phyloP scores from a whole-genome alignment of 257 asterid genomes.

The Solanum pinnatisectum region DNA sequence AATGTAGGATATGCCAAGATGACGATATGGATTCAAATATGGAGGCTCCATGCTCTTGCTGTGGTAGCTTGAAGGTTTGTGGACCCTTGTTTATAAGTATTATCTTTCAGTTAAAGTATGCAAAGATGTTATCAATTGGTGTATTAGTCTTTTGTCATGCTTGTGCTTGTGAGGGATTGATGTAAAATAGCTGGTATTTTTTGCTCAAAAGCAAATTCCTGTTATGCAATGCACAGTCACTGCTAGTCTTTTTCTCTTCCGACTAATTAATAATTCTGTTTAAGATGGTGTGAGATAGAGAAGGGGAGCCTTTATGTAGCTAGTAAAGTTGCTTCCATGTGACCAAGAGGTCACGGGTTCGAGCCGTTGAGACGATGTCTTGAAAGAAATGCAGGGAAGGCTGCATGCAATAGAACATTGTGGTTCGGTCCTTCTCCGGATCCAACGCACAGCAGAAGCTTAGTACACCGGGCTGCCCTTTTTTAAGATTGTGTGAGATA shows the following conservation, averaged over 20 bases:
- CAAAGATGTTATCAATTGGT: neutral
- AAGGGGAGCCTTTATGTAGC: neutral
- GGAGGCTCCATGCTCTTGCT: constrained; percentile 96
- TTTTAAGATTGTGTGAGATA: neutral
- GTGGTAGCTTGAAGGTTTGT: constrained; percentile 91
- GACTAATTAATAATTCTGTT: neutral
- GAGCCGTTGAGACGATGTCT: neutral
- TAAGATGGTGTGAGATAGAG: neutral
- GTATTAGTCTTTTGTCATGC: neutral
- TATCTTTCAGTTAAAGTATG: neutral
- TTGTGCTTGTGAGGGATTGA: neutral
- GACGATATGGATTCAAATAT: constrained; percentile 75
- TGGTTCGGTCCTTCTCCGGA: neutral
- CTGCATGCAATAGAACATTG: neutral
- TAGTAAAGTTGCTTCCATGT: neutral
- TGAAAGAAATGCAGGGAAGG: neutral
- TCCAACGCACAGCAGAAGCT: neutral
- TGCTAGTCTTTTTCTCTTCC: neutral
- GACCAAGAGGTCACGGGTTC: neutral
- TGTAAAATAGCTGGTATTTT: no score
- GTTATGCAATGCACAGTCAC: neutral
- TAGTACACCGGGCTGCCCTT: neutral
- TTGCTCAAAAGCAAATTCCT: neutral
- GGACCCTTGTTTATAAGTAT: neutral
- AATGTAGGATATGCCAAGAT: constrained; percentile 97